Conservation (phyloP, 208 protist genomes). For the Crithidia acanthocephali region DNA sequence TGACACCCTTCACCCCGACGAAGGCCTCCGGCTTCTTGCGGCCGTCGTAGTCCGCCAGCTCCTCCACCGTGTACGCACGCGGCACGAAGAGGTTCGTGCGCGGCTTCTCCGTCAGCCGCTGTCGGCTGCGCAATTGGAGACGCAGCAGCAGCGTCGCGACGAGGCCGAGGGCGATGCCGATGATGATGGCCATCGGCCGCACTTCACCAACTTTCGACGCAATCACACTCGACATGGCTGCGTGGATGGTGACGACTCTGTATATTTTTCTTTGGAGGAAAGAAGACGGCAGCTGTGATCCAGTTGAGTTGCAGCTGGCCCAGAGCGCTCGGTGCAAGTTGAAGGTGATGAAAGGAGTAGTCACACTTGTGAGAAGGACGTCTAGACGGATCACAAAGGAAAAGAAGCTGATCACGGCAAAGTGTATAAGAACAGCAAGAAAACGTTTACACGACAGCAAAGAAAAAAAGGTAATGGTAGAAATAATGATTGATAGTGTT, state of each 20-base stretch:
- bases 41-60: slow-evolving; percentile 82
- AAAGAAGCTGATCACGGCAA: background rate
- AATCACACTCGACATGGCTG: slow-evolving; percentile 10
- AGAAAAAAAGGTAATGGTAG: background rate
- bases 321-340: no score
- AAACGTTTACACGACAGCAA: background rate
- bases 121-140: slow-evolving; percentile 38
- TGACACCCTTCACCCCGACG: slow-evolving; percentile 81
- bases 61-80: slow-evolving; percentile 80
- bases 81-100: slow-evolving; percentile 52
- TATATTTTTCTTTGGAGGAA: background rate
- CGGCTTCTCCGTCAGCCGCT: slow-evolving; percentile 58
- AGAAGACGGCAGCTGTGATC: background rate
- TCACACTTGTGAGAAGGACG: no score
- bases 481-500: background rate
- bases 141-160: slow-evolving; percentile 26
- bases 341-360: no score
- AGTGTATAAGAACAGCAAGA: no score
- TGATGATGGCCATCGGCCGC: slow-evolving; percentile 9
- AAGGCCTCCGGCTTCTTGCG: slow-evolving; percentile 65
- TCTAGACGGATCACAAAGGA: background rate
- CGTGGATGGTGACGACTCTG: no score
- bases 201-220: slow-evolving; percentile 2
- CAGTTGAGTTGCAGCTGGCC: no score
- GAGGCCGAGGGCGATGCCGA: slow-evolving; percentile 34